These are phyloP conservation scores for Ceratocystis harringtonii DNA, from an alignment of 2,329 filamentous ascomycete genomes.

Conservation along the genomic window DNA sequence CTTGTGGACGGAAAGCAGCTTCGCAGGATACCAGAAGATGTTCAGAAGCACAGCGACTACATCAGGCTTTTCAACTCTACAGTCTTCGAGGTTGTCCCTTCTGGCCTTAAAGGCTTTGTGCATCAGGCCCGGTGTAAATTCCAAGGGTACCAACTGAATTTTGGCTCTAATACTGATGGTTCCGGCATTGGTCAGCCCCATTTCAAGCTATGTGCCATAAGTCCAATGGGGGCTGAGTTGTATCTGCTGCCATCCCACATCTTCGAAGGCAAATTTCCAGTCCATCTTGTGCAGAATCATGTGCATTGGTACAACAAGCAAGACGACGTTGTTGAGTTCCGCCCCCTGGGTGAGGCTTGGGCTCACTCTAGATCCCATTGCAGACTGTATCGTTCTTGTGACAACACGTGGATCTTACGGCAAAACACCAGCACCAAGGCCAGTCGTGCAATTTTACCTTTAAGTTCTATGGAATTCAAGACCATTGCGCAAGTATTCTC, in stretches of 20 bases:
- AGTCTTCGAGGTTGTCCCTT: slow-evolving; percentile 31
- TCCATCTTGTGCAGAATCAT: slow-evolving; percentile 26
- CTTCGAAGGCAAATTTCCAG: slow-evolving; percentile 24
- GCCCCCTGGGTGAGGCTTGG: slow-evolving; percentile 22
- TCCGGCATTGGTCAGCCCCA: slow-evolving; percentile 16
- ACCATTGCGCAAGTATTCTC: not conserved
- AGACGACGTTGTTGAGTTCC: slow-evolving; percentile 24
- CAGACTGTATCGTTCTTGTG: slow-evolving; percentile 17
- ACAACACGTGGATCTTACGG: slow-evolving; percentile 20
- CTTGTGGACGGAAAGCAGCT: slow-evolving; percentile 38
- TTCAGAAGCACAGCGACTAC: slow-evolving; percentile 29
- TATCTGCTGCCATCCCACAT: slow-evolving; percentile 25
- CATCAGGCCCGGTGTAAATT: slow-evolving; percentile 23
- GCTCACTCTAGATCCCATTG: slow-evolving; percentile 18
- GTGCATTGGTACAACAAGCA: slow-evolving; percentile 33
- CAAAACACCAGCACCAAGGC: not conserved
- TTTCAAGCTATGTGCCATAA: slow-evolving; percentile 24
- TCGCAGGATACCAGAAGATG: slow-evolving; percentile 31
- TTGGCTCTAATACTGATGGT: slow-evolving; percentile 21
- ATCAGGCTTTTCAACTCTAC: slow-evolving; percentile 29
- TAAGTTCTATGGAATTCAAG: not conserved
- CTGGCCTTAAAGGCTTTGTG: slow-evolving; percentile 25
- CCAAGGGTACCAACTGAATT: slow-evolving; percentile 24
- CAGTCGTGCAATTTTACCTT: not conserved
- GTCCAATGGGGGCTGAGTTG: slow-evolving; percentile 9